Conservation (phyloP, 305 asterid species). For the Salvia sclarea region DNA sequence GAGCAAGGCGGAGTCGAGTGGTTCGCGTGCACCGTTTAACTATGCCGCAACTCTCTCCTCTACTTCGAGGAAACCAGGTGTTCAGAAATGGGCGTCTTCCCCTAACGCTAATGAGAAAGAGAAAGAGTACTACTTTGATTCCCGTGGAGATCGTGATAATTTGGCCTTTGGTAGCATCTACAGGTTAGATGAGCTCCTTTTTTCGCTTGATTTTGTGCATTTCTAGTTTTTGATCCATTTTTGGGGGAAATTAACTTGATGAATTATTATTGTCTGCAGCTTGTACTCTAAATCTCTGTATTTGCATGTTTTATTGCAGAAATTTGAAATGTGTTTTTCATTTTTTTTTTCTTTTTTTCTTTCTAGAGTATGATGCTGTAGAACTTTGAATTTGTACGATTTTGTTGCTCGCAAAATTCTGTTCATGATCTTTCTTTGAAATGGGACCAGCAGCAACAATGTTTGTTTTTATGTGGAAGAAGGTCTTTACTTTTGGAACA, state of each 20-base stretch:
- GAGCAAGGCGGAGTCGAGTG: slow-evolving; percentile 41
- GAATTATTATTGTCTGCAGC: slow-evolving; percentile 20
- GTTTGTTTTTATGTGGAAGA: neutral
- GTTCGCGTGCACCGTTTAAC: slow-evolving; percentile 39
- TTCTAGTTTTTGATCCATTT: neutral
- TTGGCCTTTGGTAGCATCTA: slow-evolving; percentile 81
- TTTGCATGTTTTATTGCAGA: too few species aligned
- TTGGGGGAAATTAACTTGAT: neutral
- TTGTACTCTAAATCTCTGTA: slow-evolving; percentile 11
- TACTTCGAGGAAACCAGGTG: slow-evolving; percentile 64
- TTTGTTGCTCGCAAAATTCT: neutral
- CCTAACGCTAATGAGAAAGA: slow-evolving; percentile 45
- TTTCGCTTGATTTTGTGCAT: slow-evolving; percentile 4
- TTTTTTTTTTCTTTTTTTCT: too few species aligned
- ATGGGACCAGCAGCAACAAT: neutral
- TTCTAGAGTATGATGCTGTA: neutral
- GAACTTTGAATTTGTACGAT: neutral
- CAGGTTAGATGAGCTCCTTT: slow-evolving; percentile 46
- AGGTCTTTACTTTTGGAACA: neutral
- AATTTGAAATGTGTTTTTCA: neutral
- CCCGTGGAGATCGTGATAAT: slow-evolving; percentile 86
- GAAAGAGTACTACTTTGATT: slow-evolving; percentile 90
- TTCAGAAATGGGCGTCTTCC: slow-evolving; percentile 64
- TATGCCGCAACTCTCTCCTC: slow-evolving; percentile 46
- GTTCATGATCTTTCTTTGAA: neutral